phyloP scores from a whole-genome alignment of 2,329 filamentous ascomycete species.

The Fusarium tjaetaba region DNA sequence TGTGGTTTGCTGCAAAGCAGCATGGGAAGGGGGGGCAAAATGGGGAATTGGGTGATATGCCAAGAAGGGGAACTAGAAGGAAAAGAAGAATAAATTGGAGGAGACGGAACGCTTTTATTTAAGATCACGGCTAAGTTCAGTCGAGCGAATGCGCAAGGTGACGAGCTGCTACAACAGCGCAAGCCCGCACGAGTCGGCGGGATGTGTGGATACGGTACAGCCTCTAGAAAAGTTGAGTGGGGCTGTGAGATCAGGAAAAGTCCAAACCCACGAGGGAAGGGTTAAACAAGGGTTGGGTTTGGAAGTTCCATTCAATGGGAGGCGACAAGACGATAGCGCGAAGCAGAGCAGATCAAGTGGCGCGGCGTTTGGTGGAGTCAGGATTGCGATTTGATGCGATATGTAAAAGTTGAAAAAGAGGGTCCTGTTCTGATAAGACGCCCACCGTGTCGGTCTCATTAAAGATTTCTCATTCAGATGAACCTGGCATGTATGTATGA shows the following conservation, averaged over 20 bases:
- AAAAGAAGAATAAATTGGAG: conserved; percentile 37
- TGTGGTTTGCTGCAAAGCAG: conserved; percentile 25
- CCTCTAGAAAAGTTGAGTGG: conserved; percentile 34
- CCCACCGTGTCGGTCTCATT: conserved; percentile 32
- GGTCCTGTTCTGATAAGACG: conserved; percentile 44
- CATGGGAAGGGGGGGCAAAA: neutral
- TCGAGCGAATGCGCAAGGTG: conserved; percentile 28
- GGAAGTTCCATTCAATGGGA: conserved; percentile 33
- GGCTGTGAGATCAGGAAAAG: conserved; percentile 39
- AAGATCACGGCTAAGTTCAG: conserved; percentile 32
- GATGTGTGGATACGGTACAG: conserved; percentile 37
- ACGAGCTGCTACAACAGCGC: conserved; percentile 35
- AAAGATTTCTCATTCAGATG: conserved; percentile 18
- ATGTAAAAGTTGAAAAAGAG: conserved; percentile 43
- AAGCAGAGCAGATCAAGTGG: conserved; percentile 40
- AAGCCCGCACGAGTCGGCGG: conserved; percentile 37
- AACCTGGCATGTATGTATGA: conserved; percentile 16
- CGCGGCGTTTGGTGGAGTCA: conserved; percentile 39
- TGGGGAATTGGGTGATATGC: conserved; percentile 30
- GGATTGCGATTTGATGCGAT: conserved; percentile 31
- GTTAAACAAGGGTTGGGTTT: conserved; percentile 29
- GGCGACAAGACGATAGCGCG: conserved; percentile 33
- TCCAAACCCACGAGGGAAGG: conserved; percentile 28
- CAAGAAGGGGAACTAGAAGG: conserved; percentile 34
- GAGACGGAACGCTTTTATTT: conserved; percentile 43